Base-by-base conservation (phyloP, 2,329 filamentous ascomycete genomes). In the Clarireedia homoeocarpa region DNA sequence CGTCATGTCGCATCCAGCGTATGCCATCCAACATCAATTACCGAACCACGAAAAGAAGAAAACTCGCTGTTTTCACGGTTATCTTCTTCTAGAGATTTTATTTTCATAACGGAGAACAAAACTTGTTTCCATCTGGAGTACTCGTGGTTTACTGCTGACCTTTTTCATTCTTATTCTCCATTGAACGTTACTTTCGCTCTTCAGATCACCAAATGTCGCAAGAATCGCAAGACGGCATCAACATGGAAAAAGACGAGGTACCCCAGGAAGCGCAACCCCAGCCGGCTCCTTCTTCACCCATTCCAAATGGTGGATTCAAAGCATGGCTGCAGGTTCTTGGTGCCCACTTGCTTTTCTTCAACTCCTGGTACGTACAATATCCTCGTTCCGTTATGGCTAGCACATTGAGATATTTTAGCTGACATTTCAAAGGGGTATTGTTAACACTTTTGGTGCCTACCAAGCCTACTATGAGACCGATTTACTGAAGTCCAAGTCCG, bases 301-400 rank as follows among this genome's bases (percentile, higher is more conserved):
- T 42, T 42, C 66, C 70, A 7, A 66, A 83, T 54, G 79, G 79
- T 6, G 80, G 80, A 0, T 64, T 76, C 27, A 65, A 70, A 36
- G 80, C 80, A n/a, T 83, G 80, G 80, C 68, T 73, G 0, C 80
- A 82, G 62, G 77, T 78, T 4, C 71, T 73, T 2, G 70, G 79
- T 14, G 74, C 71, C 3, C 78, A 78, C 63, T 67, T 77, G 44
- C 72, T 81, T 48, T 77, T 80, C 60, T 78, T 82, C 65, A 81
- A 77, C 60, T 79, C 79, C 0, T 83, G 80, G 73, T 49, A 17
- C 17, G 36, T 42, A 6, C 30, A 10, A 34, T 24, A 6, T 14
- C 20, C 10, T 9, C n/a, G 9, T 5, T 6, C 17, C 10, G 5
- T 9, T 17, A 15, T 2, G 17, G 9, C 2, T 15, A 30, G 17